phyloP scores from a whole-genome alignment of 2,329 filamentous ascomycete genomes.

The Polychaeton citri region DNA sequence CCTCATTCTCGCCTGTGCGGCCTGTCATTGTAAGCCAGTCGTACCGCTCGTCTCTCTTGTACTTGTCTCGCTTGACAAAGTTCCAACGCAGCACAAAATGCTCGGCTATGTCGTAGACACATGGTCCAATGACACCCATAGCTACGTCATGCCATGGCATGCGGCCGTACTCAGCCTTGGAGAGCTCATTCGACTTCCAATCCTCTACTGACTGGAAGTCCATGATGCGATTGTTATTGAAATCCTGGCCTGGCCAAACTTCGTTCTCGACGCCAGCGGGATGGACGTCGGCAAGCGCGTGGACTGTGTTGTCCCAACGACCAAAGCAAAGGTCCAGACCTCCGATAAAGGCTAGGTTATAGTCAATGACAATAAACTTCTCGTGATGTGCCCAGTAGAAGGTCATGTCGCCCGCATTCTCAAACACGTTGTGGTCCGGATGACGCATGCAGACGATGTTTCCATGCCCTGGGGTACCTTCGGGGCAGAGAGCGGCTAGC shows the following conservation, averaged over 20 bases:
- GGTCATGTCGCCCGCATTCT: slow-evolving; percentile 90
- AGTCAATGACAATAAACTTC: slow-evolving; percentile 93
- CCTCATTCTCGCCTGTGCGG: slow-evolving; percentile 63
- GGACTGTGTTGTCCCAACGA: slow-evolving; percentile 79
- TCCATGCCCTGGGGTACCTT: slow-evolving; percentile 67
- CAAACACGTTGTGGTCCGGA: slow-evolving; percentile 87
- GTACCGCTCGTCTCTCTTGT: slow-evolving; percentile 73
- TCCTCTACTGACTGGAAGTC: slow-evolving; percentile 85
- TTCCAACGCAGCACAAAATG: slow-evolving; percentile 95
- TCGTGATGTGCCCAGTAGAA: slow-evolving; percentile 98
- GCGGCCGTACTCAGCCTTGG: slow-evolving; percentile 78
- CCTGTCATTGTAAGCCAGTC: slow-evolving; percentile 77
- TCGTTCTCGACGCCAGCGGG: slow-evolving; percentile 70
- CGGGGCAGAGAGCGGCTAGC: slow-evolving; percentile 62
- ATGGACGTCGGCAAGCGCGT: slow-evolving; percentile 75
- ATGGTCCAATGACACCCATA: slow-evolving; percentile 81
- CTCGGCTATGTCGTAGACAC: slow-evolving; percentile 86
- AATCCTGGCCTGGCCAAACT: slow-evolving; percentile 90
- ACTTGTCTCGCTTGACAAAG: slow-evolving; percentile 93
- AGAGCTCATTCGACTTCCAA: slow-evolving; percentile 87
- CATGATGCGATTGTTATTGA: slow-evolving; percentile 94
- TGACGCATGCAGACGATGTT: slow-evolving; percentile 86
- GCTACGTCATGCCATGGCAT: slow-evolving; percentile 98
- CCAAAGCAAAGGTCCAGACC: slow-evolving; percentile 93
- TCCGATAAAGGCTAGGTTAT: slow-evolving; percentile 80